These are phyloP conservation scores for Oxytropis ochrocephala DNA, from an alignment of 306 rosid genomes.

Conservation along the genomic window DNA sequence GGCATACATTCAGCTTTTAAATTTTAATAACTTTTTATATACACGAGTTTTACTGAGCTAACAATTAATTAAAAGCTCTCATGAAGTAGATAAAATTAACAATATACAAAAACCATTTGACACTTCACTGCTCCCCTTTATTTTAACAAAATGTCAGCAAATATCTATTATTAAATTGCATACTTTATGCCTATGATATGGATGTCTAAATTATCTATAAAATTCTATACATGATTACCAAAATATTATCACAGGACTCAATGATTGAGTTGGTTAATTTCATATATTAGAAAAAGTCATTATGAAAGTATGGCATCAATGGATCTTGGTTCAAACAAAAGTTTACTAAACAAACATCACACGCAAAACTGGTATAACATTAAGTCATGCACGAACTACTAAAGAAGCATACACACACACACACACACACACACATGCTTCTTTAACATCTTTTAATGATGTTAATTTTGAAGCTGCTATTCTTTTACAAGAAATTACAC, in stretches of 20 bases:
- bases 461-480: not conserved
- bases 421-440: conserved; percentile 1
- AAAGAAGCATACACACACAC: conserved; percentile 2
- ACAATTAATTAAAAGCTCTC: not conserved
- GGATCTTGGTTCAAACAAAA: not conserved
- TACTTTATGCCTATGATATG: not conserved
- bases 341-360: not conserved
- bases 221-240: not conserved
- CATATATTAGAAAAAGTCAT: not conserved
- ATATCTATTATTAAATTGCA: not conserved
- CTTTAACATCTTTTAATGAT: not conserved
- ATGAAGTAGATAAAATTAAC: not conserved
- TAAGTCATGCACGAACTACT: not conserved
- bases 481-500: conserved; percentile 10
- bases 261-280: not conserved
- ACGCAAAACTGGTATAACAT: not conserved
- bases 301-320: not conserved
- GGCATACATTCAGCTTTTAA: not conserved
- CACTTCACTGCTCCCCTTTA: not conserved
- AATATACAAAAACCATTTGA: not conserved
- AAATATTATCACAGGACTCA: not conserved
- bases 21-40: not conserved
- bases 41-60: not conserved
- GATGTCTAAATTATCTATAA: not conserved
- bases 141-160: not conserved